phyloP scores from a whole-genome alignment of 306 rosid genomes.

The Adenanthera pavonina region DNA sequence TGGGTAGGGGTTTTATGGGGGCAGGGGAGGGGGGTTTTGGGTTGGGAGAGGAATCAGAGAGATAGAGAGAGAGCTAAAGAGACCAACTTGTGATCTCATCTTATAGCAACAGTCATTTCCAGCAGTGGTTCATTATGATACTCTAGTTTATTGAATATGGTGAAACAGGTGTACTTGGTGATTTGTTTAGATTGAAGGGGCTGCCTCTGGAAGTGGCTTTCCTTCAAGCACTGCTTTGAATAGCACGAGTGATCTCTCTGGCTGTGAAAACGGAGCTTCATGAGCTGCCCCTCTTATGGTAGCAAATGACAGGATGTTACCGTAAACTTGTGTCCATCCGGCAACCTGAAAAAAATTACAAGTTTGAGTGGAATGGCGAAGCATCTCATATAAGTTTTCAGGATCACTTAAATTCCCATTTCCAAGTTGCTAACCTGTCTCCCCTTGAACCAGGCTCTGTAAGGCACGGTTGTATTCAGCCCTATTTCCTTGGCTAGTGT shows the following conservation, averaged over 20 bases:
- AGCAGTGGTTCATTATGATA: background rate
- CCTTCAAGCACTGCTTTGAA: conserved; percentile 50
- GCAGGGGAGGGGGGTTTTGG: background rate
- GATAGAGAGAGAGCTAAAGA: background rate
- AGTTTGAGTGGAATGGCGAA: background rate
- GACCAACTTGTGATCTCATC: background rate
- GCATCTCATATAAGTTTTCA: background rate
- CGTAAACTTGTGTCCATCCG: conserved; percentile 68
- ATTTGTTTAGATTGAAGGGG: conserved; percentile 1
- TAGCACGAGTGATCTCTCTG: conserved; percentile 52
- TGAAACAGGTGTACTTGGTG: conserved; percentile 8
- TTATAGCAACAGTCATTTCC: conserved; percentile 1
- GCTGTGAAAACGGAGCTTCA: conserved; percentile 60
- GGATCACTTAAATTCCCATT: background rate
- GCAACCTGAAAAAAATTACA: conserved; percentile 40
- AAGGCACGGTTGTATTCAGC: conserved; percentile 52
- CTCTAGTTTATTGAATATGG: conserved; percentile 14
- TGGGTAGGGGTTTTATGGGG: too few species aligned
- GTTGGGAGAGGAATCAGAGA: background rate
- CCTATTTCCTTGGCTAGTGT: conserved; percentile 45
- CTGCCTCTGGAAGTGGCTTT: conserved; percentile 51
- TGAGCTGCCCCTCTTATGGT: conserved; percentile 64
- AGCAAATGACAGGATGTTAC: conserved; percentile 51
- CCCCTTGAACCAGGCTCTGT: conserved; percentile 61
- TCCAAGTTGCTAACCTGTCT: conserved; percentile 49